Percentiles rank a stretch among this genome's conserved stretches.
These are phyloP conservation scores for Escallonia rubra DNA, from an alignment of 129 eudicot genomes.

Conservation along the genomic window DNA sequence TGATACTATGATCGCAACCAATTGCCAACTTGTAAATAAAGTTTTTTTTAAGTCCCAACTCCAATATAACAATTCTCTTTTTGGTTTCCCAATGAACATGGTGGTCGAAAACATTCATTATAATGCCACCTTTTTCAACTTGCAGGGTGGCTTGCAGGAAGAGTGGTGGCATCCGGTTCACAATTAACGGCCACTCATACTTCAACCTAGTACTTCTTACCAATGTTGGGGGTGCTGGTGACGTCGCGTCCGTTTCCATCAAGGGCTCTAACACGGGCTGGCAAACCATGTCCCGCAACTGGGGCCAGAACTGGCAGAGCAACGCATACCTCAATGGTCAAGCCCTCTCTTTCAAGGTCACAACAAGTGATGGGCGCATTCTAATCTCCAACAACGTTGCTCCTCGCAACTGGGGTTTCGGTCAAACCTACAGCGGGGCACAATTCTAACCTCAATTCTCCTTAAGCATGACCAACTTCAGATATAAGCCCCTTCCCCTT, in stretches of 20 bases:
- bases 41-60: no score
- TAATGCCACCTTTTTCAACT: not conserved
- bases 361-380: conserved; percentile 70
- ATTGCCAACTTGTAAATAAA: no score
- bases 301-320: conserved; percentile 47
- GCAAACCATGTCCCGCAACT: conserved; percentile 35
- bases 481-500: not conserved
- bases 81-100: not conserved
- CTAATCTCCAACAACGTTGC: conserved; percentile 48
- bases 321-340: conserved; percentile 15
- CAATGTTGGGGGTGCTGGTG: conserved; percentile 35
- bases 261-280: conserved; percentile 26
- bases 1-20: not conserved
- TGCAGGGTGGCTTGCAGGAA: conserved; percentile 33
- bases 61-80: not conserved
- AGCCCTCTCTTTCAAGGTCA: conserved; percentile 65
- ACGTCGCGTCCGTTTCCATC: conserved; percentile 18
- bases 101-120: not conserved
- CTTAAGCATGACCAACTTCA: not conserved
- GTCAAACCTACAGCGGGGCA: conserved; percentile 59
- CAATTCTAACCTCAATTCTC: conserved; percentile 35
- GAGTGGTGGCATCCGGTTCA: conserved; percentile 30
- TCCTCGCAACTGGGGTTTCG: conserved; percentile 79
- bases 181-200: conserved; percentile 30
- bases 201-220: conserved; percentile 30